Base-by-base conservation (phyloP, 139 green algal genomes). In the Haematococcus lacustris region DNA sequence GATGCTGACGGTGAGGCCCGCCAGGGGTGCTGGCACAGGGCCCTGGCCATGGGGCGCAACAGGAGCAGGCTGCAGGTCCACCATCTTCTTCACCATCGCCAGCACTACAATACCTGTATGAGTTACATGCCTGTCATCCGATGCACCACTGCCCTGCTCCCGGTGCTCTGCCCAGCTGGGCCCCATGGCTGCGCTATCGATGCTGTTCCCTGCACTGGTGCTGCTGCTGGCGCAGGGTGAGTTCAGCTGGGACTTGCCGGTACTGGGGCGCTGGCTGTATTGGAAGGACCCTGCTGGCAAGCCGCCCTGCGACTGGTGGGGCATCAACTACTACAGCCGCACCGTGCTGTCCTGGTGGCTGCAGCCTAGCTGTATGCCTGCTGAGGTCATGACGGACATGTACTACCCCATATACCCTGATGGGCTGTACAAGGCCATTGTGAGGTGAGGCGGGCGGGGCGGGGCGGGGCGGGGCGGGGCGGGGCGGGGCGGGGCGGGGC, bases 321-420 rank as follows among this genome's bases (percentile, higher is more conserved):
- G 85, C 60, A 82, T 90, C 69, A 90, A 90, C 74, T 90, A 88
- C 71, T 90, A 90, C 82, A 80, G 63, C 80, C 66, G 76, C 53
- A 76, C 60, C 0, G 76, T 73, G 57, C 37, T 67, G 25, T 68
- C 35, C 25, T 85, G 79, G 79, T 78, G 70, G 59, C 80, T 92
- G 34, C 33, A 61, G 64, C 78, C 89, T 6, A 65, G 47, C 17
- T 80, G 71, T 75, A 71, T 83, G 40, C 53, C 68, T 4, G 73
- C 77, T 21, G 91, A 94, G 75, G 66, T 87, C 2, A 93, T 93
- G 88, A 94, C 86, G 1, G 91, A 96, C 81, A 95, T 96, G 88
- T 88, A 85, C 57, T 94, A 93, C 72, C 79, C 86, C 23, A 82
- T 93, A 43, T 88, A 92, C 71, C 71, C 73, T 3, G 47, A 72